Base-by-base conservation (phyloP, 129 eudicot genomes). In the Erigeron canadensis region DNA sequence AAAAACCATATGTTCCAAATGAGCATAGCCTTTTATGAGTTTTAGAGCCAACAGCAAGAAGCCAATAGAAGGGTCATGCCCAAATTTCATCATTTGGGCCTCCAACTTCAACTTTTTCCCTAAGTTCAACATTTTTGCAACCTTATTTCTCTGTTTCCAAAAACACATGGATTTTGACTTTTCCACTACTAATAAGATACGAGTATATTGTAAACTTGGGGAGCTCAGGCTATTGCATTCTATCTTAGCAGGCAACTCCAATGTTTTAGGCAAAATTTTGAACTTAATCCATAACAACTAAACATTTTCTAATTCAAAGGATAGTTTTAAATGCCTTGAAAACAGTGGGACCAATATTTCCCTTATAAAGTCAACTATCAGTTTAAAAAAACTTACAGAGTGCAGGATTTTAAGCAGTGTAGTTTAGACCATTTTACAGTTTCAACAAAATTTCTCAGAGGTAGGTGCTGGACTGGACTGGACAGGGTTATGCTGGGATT, bases 321-420 rank as follows among this genome's bases (percentile, higher is more conserved):
- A n/a, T n/a, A n/a, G n/a, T n/a, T n/a, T n/a, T n/a, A n/a, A n/a
- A n/a, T n/a, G n/a, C n/a, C n/a, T n/a, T n/a, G n/a, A n/a, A n/a
- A n/a, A n/a, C n/a, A n/a, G n/a, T n/a, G n/a, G n/a, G n/a, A n/a
- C n/a, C n/a, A n/a, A n/a, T n/a, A n/a, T n/a, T n/a, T n/a, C n/a
- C n/a, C n/a, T n/a, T n/a, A n/a, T n/a, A n/a, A n/a, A n/a, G n/a
- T n/a, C n/a, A n/a, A n/a, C n/a, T n/a, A n/a, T n/a, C n/a, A n/a
- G n/a, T n/a, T n/a, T n/a, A n/a, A n/a, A n/a, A n/a, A n/a, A n/a
- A n/a, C n/a, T n/a, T 23, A 71, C 67, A 72, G 67, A 59, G 69
- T 8, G 50, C 63, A 53, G 43, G 42, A 55, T 55, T 48, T 41
- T 71, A 41, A 55, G 12, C 55, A 58, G 56, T 71, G 55, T 55